Percentiles rank a stretch among this genome's conserved stretches.
Conservation (phyloP, 75 land plant genomes). For the Larix kaempferi region DNA sequence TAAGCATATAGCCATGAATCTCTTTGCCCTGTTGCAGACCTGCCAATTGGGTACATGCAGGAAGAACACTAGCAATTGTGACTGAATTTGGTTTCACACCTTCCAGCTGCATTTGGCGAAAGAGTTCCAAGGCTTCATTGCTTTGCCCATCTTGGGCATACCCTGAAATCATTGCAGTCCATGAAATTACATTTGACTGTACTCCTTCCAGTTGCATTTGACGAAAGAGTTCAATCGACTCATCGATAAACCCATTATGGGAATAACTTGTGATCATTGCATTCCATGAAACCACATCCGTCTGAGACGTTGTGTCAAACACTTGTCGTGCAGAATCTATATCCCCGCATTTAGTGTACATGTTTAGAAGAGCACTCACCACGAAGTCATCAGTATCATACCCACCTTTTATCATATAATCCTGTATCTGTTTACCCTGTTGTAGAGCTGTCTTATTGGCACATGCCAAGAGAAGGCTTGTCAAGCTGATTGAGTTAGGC, state of each 20-base stretch:
- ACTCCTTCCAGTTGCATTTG: conserved; percentile 6
- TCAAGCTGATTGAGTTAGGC: conserved; percentile 2
- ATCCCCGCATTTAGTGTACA: conserved; percentile 26
- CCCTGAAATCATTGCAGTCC: conserved; percentile 15
- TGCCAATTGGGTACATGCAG: conserved; percentile 10
- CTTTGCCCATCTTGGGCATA: neutral
- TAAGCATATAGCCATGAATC: conserved; percentile 50
- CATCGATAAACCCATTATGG: neutral
- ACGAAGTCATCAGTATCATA: conserved; percentile 11
- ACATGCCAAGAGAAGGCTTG: conserved; percentile 11
- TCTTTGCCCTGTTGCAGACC: conserved; percentile 53
- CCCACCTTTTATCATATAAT: neutral
- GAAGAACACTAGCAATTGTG: conserved; percentile 8
- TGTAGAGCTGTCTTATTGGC: neutral
- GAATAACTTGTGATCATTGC: conserved; percentile 14
- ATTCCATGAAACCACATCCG: conserved; percentile 18
- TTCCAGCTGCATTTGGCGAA: neutral
- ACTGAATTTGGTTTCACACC: conserved; percentile 4
- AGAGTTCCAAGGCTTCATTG: conserved; percentile 2
- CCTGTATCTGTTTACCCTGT: conserved; percentile 8
- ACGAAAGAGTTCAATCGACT: conserved; percentile 2
- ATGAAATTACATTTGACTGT: conserved; percentile 1
- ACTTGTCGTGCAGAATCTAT: conserved; percentile 10
- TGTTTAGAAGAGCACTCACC: conserved; percentile 5
- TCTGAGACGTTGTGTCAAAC: conserved; percentile 8